Conservation (phyloP, 2,329 filamentous ascomycete genomes). For the Canariomyces notabilis region DNA sequence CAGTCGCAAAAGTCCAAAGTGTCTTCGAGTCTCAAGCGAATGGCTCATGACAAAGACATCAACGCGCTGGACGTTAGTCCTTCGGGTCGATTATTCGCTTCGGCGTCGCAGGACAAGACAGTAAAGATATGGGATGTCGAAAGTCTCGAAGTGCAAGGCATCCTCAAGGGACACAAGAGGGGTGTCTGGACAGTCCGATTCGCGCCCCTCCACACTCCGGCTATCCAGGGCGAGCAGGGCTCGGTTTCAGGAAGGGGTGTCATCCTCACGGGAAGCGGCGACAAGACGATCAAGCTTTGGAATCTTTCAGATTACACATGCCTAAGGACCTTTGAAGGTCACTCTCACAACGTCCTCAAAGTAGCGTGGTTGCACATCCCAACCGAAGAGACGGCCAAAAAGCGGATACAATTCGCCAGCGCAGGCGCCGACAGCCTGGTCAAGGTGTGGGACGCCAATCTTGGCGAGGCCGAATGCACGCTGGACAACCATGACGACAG, state of each 20-base stretch:
- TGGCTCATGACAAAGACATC: conserved; percentile 98
- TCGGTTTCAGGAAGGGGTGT: conserved; percentile 73
- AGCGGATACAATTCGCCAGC: conserved; percentile 69
- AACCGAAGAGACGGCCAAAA: conserved; percentile 46
- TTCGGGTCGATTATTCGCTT: conserved; percentile 76
- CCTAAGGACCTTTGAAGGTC: conserved; percentile 88
- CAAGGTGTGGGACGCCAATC: conserved; percentile 89
- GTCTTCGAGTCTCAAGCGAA: conserved; percentile 73
- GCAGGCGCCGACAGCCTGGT: conserved; percentile 92
- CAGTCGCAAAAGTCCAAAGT: conserved; percentile 44
- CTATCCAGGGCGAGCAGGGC: conserved; percentile 66
- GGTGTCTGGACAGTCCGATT: conserved; percentile 97
- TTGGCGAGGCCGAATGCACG: conserved; percentile 79
- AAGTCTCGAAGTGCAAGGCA: conserved; percentile 84
- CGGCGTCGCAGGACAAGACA: conserved; percentile 91
- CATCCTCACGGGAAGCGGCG: conserved; percentile 84
- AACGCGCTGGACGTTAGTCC: conserved; percentile 84
- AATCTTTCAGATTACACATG: conserved; percentile 88
- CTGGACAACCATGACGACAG: conserved; percentile 96
- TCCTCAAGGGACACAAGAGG: conserved; percentile 85
- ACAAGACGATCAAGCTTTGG: conserved; percentile 96
- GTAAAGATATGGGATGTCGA: conserved; percentile 95
- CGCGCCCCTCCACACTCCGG: conserved; percentile 70
- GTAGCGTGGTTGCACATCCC: conserved; percentile 74
- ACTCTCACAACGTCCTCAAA: conserved; percentile 92